These are phyloP conservation scores for Cardamine resedifolia DNA, from an alignment of 345 rosid genomes.

Conservation along the genomic window DNA sequence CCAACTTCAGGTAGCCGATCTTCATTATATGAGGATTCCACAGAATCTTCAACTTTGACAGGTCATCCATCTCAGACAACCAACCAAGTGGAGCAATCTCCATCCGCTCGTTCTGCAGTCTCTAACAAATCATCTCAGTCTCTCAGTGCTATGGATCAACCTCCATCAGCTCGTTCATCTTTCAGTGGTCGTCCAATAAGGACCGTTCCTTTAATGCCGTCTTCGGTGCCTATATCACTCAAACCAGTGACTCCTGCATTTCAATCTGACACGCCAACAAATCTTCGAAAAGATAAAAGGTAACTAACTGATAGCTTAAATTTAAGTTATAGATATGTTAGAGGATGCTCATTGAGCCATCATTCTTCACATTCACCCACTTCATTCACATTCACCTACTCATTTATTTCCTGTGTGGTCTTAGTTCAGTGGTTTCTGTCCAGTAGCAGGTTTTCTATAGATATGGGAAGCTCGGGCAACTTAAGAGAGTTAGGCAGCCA, in stretches of 20 bases:
- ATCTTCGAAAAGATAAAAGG: slow-evolving; percentile 60
- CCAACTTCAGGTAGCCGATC: slow-evolving; percentile 44
- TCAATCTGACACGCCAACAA: slow-evolving; percentile 43
- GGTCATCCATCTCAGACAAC: slow-evolving; percentile 45
- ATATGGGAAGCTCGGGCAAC: slow-evolving; percentile 53
- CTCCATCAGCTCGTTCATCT: slow-evolving; percentile 54
- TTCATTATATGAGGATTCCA: slow-evolving; percentile 34
- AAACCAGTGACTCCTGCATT: slow-evolving; percentile 54
- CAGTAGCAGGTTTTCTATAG: slow-evolving; percentile 50
- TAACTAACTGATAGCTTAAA: slow-evolving; percentile 24
- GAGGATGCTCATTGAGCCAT: not conserved
- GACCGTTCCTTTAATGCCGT: slow-evolving; percentile 51
- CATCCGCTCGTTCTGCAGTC: slow-evolving; percentile 41
- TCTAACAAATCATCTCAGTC: slow-evolving; percentile 44
- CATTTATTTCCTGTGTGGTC: slow-evolving; percentile 2
- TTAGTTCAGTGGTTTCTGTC: slow-evolving; percentile 30
- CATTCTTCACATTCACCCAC: not conserved
- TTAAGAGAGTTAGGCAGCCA: slow-evolving; percentile 53
- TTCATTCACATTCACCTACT: not conserved
- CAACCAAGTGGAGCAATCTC: slow-evolving; percentile 46
- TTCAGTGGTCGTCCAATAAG: slow-evolving; percentile 49
- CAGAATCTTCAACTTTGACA: slow-evolving; percentile 40
- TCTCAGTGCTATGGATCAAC: slow-evolving; percentile 44
- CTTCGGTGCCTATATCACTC: slow-evolving; percentile 52
- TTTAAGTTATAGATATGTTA: not conserved